Conservation (phyloP, 129 eudicot genomes). For the Glebionis coronaria region DNA sequence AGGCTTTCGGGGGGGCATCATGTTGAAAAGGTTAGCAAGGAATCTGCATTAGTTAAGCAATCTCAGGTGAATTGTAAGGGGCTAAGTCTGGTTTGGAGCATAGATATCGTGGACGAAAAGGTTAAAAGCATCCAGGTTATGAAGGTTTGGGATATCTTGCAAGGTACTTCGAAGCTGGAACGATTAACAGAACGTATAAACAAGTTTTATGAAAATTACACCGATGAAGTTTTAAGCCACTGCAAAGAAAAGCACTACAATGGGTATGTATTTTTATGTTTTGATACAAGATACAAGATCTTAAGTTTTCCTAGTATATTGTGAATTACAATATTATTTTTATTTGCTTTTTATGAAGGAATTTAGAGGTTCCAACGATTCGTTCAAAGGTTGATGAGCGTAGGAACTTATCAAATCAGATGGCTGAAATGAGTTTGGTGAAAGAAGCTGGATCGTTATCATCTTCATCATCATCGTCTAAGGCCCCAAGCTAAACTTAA, state of each 20-base stretch:
- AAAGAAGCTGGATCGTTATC: conserved; percentile 17
- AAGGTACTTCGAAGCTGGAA: conserved; percentile 3
- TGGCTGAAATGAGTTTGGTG: conserved; percentile 13
- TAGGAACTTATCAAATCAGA: not conserved
- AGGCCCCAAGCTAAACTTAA: too few species aligned
- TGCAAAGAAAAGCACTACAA: conserved; percentile 14
- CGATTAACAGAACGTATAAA: not conserved
- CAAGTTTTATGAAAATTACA: conserved; percentile 6
- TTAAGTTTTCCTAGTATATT: not conserved
- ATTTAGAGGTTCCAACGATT: conserved; percentile 27
- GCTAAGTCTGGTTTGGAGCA: conserved; percentile 5
- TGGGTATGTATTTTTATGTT: conserved; percentile 4
- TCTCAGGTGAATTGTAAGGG: not conserved
- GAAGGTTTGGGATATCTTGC: conserved; percentile 16
- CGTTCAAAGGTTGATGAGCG: conserved; percentile 10
- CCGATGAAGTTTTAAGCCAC: not conserved
- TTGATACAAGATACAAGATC: not conserved
- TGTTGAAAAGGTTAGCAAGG: not conserved
- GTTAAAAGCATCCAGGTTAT: conserved; percentile 11
- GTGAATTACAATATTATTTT: not conserved
- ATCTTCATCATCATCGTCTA: not conserved
- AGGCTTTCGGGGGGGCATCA: not conserved
- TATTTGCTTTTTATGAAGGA: not conserved
- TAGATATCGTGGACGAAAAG: conserved; percentile 13
- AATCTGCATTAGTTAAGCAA: not conserved